Evolutionary conservation across 2,329 filamentous ascomycete species (phyloP).

Genomic region (Scedosporium minutisporum): DNA sequence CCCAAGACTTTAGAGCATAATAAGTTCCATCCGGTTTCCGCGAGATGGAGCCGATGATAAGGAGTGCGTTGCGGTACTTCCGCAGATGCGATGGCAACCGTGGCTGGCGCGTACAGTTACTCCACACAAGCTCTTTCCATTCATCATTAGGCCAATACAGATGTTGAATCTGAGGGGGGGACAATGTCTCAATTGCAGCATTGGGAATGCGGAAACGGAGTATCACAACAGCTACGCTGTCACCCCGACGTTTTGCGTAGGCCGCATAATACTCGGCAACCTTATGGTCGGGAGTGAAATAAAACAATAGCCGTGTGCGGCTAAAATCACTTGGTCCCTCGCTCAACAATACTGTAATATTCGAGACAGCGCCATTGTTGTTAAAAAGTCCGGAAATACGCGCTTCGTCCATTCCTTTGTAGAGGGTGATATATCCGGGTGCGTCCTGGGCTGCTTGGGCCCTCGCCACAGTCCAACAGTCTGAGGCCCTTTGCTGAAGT

Average conservation of each 20-base stretch:
- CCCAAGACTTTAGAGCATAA: background rate
- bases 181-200: slow-evolving; percentile 2
- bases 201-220: slow-evolving; percentile 10
- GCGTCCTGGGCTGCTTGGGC: background rate
- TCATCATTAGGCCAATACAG: slow-evolving; percentile 10
- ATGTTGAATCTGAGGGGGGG: slow-evolving; percentile 1
- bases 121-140: slow-evolving; percentile 11
- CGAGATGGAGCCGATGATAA: slow-evolving; percentile 10
- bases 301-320: background rate
- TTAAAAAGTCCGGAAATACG: background rate
- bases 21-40: background rate
- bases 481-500: background rate
- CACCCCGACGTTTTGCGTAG: slow-evolving; percentile 11
- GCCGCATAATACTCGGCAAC: slow-evolving; percentile 11
- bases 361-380: background rate
- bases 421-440: background rate
- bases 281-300: slow-evolving; percentile 9
- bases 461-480: background rate
- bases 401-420: background rate
- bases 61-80: slow-evolving; percentile 8
- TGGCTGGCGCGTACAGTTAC: background rate
- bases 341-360: slow-evolving; percentile 3
- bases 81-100: background rate
- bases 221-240: slow-evolving; percentile 8
- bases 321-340: slow-evolving; percentile 7